Conservation (phyloP, 106 monocot genomes). For the Posidonia australis region DNA sequence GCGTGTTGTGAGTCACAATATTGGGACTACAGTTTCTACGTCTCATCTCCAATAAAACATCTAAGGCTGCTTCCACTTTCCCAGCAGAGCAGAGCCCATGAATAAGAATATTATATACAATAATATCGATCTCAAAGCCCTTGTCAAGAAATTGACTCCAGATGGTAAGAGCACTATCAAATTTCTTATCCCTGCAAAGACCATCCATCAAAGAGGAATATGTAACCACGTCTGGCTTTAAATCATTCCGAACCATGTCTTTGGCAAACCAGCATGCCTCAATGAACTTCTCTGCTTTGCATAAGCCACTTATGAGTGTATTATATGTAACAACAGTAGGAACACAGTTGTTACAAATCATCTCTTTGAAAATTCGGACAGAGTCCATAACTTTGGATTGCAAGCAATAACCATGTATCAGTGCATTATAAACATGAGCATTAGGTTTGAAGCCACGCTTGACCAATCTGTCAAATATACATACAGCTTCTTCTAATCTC, state of each 20-base stretch:
- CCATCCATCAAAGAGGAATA: conserved; percentile 74
- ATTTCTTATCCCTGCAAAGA: conserved; percentile 66
- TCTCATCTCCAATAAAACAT: conserved; percentile 47
- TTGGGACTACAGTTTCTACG: conserved; percentile 41
- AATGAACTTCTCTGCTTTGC: conserved; percentile 49
- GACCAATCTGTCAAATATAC: conserved; percentile 45
- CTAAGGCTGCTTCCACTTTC: conserved; percentile 50
- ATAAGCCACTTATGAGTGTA: conserved; percentile 65
- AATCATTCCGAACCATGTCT: conserved; percentile 76
- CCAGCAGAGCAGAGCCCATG: conserved; percentile 64
- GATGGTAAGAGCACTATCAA: conserved; percentile 51
- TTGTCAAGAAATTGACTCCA: conserved; percentile 41
- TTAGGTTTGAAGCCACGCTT: conserved; percentile 43
- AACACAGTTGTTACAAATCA: conserved; percentile 28
- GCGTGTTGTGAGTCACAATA: conserved; percentile 67
- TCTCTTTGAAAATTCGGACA: conserved; percentile 34
- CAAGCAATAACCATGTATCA: conserved; percentile 60
- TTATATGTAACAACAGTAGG: conserved; percentile 78
- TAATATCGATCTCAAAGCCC: conserved; percentile 45
- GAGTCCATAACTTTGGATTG: conserved; percentile 23
- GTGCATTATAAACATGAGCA: conserved; percentile 49
- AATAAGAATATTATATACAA: conserved; percentile 70
- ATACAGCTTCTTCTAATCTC: conserved; percentile 48
- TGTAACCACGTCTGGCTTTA: conserved; percentile 60
- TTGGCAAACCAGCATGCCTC: conserved; percentile 62